phyloP scores from a whole-genome alignment of 148 eudicot genomes.

The Rhododendron griersonianum region DNA sequence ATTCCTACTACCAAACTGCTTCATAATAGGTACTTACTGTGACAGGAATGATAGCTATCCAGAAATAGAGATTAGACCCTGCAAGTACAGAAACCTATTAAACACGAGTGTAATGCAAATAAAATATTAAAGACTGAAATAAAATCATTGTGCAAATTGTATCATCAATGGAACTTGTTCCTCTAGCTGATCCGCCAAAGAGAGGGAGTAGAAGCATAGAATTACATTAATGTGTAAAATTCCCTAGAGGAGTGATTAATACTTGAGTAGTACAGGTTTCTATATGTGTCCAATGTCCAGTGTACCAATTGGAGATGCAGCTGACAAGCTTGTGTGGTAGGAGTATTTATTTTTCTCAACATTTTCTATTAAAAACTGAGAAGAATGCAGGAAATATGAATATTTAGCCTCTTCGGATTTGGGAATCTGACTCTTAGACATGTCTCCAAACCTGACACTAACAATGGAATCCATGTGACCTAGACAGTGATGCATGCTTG shows the following conservation, averaged over 20 bases:
- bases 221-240: not conserved
- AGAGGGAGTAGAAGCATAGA: not conserved
- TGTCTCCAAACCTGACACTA: not conserved
- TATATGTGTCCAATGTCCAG: not conserved
- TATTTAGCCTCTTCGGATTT: not conserved
- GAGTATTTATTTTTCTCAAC: constrained; percentile 1
- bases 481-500: not conserved
- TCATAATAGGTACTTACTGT: constrained; percentile 57
- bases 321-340: not conserved
- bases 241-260: not conserved
- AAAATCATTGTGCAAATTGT: not conserved
- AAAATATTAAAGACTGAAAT: not conserved
- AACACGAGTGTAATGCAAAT: not conserved
- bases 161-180: not conserved
- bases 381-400: not conserved
- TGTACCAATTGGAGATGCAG: not conserved
- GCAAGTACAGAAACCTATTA: constrained; percentile 21
- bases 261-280: not conserved
- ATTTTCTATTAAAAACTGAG: not conserved
- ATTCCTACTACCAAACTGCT: not conserved
- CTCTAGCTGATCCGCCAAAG: not conserved
- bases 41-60: constrained; percentile 93
- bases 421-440: not conserved
- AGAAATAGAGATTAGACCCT: constrained; percentile 97
- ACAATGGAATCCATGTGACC: not conserved